These are phyloP conservation scores for Sphaerostilbella broomeana DNA, from an alignment of 2,329 filamentous ascomycete genomes.

Conservation along the genomic window DNA sequence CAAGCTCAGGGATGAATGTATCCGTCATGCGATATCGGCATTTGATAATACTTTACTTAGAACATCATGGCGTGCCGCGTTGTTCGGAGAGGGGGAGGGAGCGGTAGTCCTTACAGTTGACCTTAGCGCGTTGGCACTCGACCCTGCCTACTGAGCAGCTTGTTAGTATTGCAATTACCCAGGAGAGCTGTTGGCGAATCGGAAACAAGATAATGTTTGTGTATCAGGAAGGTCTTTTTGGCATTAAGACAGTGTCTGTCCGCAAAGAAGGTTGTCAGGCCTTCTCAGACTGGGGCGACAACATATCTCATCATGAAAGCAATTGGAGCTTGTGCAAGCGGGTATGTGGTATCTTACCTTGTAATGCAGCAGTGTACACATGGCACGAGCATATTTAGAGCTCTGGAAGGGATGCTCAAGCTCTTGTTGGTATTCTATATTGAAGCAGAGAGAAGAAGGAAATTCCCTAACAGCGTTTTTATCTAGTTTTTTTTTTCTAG, in stretches of 20 bases:
- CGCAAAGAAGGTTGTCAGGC: constrained; percentile 42
- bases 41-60: constrained; percentile 37
- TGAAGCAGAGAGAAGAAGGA: background rate
- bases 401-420: background rate
- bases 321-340: constrained; percentile 7
- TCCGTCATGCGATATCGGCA: constrained; percentile 38
- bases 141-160: constrained; percentile 3
- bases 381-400: background rate
- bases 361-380: background rate
- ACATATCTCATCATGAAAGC: constrained; percentile 37
- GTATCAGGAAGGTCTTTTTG: constrained; percentile 49
- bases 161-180: constrained; percentile 17
- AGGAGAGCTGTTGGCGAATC: background rate
- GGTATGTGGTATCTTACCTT: background rate
- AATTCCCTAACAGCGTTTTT: background rate
- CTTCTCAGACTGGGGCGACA: constrained; percentile 46
- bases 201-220: constrained; percentile 15
- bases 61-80: constrained; percentile 29
- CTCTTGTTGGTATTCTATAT: background rate
- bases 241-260: constrained; percentile 49
- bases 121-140: background rate
- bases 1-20: constrained; percentile 26
- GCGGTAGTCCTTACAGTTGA: constrained; percentile 9
- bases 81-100: constrained; percentile 2
- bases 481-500: background rate